Evolutionary conservation across 768 basidiomycete genomes (phyloP), one percentile per base, ranked within the genome.

Genomic region (Lactifluus piperatus): DNA sequence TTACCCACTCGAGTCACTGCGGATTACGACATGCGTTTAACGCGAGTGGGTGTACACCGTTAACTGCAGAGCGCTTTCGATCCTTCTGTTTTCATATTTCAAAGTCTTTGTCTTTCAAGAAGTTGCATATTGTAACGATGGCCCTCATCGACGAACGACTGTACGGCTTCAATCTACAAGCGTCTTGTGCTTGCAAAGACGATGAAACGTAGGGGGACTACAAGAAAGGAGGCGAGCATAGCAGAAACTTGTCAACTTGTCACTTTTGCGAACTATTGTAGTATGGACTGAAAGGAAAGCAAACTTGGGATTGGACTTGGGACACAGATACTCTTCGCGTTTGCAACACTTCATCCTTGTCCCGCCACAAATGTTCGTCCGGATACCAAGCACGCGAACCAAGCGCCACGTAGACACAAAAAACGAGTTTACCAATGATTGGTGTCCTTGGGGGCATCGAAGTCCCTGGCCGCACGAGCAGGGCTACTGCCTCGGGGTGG

Each of bases 401-500:
- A 64, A 58, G 63, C 54, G 68, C 54, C 53, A 59, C 39, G 41
- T 37, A 49, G 52, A 59, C 37, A 59, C 18, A 64, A 54, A 39
- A 61, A 65, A 47, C n/a, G 45, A 29, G 69, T 79, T 82, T 75
- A 88, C 85, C 86, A 88, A 67, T 85, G 84, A 50, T 76, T 74
- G 60, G 73, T 68, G 36, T 77, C 74, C 14, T 74, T 74, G 49
- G 75, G 77, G 20, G 71, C 77, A 54, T 81, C 78, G 61, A 65
- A 79, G 32, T 81, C 81, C 64, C 79, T 66, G 53, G 60, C 70
- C 29, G 51, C 47, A 51, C 72, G 71, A 32, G 63, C 54, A 63
- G 79, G 80, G 70, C 78, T 80, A 69, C 84, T 81, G 53, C 86
- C 88, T 65, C 87, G 77, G 54, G 86, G 88, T 24, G 89, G 90